Percentiles rank a stretch among this genome's conserved stretches.
These are phyloP conservation scores for Linum trigynum DNA, from an alignment of 345 rosid species.

Conservation along the genomic window DNA sequence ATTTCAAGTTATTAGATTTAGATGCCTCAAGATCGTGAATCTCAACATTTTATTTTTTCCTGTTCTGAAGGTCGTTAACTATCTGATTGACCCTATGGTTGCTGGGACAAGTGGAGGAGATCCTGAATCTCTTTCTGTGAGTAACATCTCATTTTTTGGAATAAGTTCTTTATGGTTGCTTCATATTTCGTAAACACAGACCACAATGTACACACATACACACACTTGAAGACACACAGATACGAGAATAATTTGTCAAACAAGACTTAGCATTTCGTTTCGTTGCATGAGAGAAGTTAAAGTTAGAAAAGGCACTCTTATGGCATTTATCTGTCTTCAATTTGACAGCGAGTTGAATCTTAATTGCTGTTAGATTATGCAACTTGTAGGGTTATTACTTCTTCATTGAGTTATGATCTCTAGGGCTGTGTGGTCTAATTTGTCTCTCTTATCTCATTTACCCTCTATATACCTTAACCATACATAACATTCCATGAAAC, in stretches of 20 bases:
- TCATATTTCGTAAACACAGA: neutral
- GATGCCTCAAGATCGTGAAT: constrained; percentile 7
- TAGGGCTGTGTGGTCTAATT: constrained; percentile 10
- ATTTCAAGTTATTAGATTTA: neutral
- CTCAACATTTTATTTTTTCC: constrained; percentile 12
- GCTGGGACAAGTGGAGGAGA: constrained; percentile 89
- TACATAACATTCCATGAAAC: constrained; percentile 22
- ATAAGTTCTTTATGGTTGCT: constrained; percentile 5
- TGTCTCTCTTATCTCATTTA: constrained; percentile 7
- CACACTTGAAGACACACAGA: neutral
- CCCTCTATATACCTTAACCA: constrained; percentile 5
- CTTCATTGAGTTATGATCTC: constrained; percentile 1
- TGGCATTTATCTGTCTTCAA: neutral
- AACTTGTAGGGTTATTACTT: neutral
- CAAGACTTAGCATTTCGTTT: neutral
- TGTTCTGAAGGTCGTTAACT: constrained; percentile 74
- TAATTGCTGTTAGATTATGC: neutral
- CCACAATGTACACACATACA: neutral
- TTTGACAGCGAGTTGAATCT: neutral
- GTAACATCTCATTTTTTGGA: constrained; percentile 15
- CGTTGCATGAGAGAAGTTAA: neutral
- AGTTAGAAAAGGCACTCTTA: neutral
- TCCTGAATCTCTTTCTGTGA: constrained; percentile 88
- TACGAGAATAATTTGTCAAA: neutral
- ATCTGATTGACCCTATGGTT: constrained; percentile 86